Evolutionary conservation across 192 early-diverging fungal species (phyloP), one percentile per base, ranked within the genome.

Genomic region (Polychytrium aggregatum): DNA sequence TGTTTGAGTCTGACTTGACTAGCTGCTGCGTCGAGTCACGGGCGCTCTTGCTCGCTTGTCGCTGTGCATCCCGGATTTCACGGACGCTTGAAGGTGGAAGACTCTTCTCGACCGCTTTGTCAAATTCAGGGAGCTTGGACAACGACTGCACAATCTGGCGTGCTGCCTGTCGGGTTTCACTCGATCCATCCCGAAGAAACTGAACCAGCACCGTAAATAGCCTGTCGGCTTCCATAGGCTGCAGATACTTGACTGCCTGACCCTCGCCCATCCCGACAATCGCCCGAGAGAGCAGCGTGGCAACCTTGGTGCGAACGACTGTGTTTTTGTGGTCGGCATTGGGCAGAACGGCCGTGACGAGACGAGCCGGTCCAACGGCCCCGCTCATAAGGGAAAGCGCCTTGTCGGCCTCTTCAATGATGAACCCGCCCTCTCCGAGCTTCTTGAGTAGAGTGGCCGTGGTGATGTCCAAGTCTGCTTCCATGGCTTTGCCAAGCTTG

Each of bases 301-400:
- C 38, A 5, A 55, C 62, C 22, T 53, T 46, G 39, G 46, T 44
- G 27, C 53, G 8, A 9, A 64, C 43, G 3, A 46, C 45, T 5
- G 56, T 30, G 37, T 62, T 64, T 37, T 63, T 64, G 58, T 62
- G 62, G 17, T 55, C 52, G n/a, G 52, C 25, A 37, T 44, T 41
- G 21, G 20, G 17, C 9, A 59, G 48, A 0, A 64, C 53, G 9
- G 53, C 43, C n/a, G 38, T 47, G 7, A 64, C 41, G 6, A 34
- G 20, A 2, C 58, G 44, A 14, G 51, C 36, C 2, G 42, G 56
- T 9, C 41, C 42, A 11, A 57, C 50, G n/a, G n/a, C n/a, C n/a
- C n/a, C n/a, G 26, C 31, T 34, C 57, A 64, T 55, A 6, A 35
- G 35, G 3, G 9, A 7, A 37, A 64, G 53, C 16, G 53, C 57